phyloP scores from a whole-genome alignment of 306 rosid species.

The Citrullus colocynthis region DNA sequence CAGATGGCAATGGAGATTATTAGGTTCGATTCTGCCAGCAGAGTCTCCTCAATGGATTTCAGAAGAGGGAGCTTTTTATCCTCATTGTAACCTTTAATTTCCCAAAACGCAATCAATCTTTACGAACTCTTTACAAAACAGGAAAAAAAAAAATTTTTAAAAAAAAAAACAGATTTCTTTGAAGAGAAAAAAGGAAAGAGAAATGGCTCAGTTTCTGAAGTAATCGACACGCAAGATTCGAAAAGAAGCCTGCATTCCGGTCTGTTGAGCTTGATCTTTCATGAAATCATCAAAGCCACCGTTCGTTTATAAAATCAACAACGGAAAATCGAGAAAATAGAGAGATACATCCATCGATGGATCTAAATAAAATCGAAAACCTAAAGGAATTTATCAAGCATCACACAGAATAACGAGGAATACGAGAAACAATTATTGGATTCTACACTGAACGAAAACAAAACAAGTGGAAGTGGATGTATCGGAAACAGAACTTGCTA shows the following conservation, averaged over 20 bases:
- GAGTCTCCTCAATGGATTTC: conserved; percentile 9
- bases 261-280: conserved; percentile 29
- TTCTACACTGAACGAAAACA: not conserved
- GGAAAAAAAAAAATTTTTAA: no score
- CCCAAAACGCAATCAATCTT: not conserved
- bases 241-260: conserved; percentile 8
- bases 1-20: conserved; percentile 9
- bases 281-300: conserved; percentile 12
- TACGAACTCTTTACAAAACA: no score
- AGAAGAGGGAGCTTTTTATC: conserved; percentile 21
- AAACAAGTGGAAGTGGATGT: not conserved
- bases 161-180: not conserved
- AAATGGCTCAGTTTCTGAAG: not conserved
- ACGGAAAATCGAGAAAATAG: not conserved
- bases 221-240: conserved; percentile 12
- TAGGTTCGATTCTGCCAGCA: conserved; percentile 21
- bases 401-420: not conserved
- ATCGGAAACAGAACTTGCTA: not conserved
- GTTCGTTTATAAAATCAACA: not conserved
- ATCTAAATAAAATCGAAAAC: not conserved
- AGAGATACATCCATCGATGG: not conserved
- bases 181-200: not conserved
- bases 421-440: not conserved
- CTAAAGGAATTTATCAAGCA: not conserved
- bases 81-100: not conserved